Base-by-base conservation (phyloP, 495 filamentous ascomycete species). In the Venustampulla echinocandica region DNA sequence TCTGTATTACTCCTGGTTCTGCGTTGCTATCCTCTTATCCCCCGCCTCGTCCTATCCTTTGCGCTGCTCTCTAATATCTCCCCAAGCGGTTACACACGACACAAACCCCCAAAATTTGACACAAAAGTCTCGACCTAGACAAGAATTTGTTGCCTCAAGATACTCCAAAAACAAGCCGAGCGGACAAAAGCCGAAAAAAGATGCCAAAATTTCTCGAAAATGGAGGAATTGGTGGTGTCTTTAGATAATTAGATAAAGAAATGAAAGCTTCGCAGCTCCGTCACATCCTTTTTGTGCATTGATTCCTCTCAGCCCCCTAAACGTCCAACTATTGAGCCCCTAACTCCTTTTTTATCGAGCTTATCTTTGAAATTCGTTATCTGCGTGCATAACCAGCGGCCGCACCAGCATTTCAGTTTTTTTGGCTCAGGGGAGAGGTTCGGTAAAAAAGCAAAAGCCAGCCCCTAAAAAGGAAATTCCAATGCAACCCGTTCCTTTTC, bases 191-290 rank as follows among this genome's bases (percentile, higher is more conserved):
- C 13, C 11, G 18, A 35, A 7, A n/a, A 35, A 7, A n/a, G 18
- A 35, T 35, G 13, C 33, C 6, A 35, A 35, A 35, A 7, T n/a
- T 30, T 6, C 27, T 4, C 33, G 18, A 35, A 35, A 35, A 35
- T 35, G 33, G 33, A 14, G 33, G 33, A 15, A 15, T n/a, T 35
- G 18, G 33, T 14, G 18, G 11, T 35, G 18, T n/a, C n/a, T n/a
- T n/a, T n/a, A n/a, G n/a, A n/a, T n/a, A 15, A 35, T 35, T 35
- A 35, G 33, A 35, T 35, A 35, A 14, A 35, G 33, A 35, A 35
- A 35, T 35, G n/a, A 35, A n/a, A 14, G 33, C 33, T 35, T 35
- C 33, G n/a, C 33, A 14, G 33, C 33, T 35, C 18, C 18, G n/a
- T n/a, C 13, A 35, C 33, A 10, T 35, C 13, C 33, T 35, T 35